Base-by-base conservation (phyloP, 169 alveolate species). In the Plasmodium gonderi region DNA sequence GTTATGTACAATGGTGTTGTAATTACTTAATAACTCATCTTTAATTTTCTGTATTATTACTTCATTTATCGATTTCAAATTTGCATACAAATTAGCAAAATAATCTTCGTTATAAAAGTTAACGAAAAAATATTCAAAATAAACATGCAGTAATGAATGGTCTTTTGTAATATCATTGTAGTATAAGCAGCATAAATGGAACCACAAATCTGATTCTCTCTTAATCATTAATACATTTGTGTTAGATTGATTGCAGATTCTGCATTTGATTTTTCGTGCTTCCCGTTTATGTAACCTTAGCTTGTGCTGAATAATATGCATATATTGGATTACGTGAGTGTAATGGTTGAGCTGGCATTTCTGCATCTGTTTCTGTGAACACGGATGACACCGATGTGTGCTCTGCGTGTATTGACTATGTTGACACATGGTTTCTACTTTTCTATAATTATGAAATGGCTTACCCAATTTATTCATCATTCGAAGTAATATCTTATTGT, bases 31-130 rank as follows among this genome's bases (percentile, higher is more conserved):
- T 2, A 82, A 54, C 14, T 82, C 76, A 7, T 44, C 60, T 33
- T 82, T 82, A 20, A 82, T 45, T 47, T 82, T 82, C 12, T 69
- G 51, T 31, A 82, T 69, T 12, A 82, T 82, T 2, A 45, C 40
- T 11, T 82, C 91, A 33, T 82, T 82, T 6, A 82, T 9, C 1
- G 23, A 9, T 44, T 69, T 82, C 8, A 82, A n/a, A 8, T 45
- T 68, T 2, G 40, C 76, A 82, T 67, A 82, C 60, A 82, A 12
- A 69, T 69, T 82, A 14, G 36, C 72, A 45, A 82, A 82, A 69
- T 82, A 82, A 47, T 82, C 91, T 12, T 67, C 75, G 38, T 82
- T 82, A 45, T 82, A 82, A 47, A 68, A 45, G 23, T 82, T 82
- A 20, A 82, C 40, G 20, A 82, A 82, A 33, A 82, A 82, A 69